Percentiles rank a stretch among this genome's conserved stretches.
phyloP scores from a whole-genome alignment of 495 filamentous ascomycete genomes.

The Penicillium daleae region DNA sequence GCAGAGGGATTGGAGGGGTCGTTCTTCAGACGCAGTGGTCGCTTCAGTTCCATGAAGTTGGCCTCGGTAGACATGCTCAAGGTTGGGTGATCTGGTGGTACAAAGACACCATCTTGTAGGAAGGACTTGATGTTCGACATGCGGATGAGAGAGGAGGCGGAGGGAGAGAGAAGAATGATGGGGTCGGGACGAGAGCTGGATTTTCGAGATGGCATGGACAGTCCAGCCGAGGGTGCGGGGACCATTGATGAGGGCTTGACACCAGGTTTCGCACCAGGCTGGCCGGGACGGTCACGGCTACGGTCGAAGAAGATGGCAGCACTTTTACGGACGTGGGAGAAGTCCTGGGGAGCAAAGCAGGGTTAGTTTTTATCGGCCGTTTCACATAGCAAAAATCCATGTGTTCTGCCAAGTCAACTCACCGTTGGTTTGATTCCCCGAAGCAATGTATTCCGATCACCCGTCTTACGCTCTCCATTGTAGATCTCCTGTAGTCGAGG shows the following conservation, averaged over 20 bases:
- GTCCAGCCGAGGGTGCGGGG: conserved; percentile 48
- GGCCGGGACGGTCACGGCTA: conserved; percentile 48
- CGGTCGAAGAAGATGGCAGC: conserved; percentile 78
- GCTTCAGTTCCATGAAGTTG: conserved; percentile 82
- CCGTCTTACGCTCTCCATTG: conserved; percentile 84
- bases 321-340: conserved; percentile 89
- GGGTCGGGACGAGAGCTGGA: conserved; percentile 74
- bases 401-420: conserved; percentile 33
- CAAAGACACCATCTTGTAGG: conserved; percentile 82
- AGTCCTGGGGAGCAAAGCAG: conserved; percentile 64
- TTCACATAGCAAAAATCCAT: neutral
- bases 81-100: conserved; percentile 70
- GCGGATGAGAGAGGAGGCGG: conserved; percentile 93
- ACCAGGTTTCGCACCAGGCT: conserved; percentile 47
- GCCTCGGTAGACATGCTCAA: conserved; percentile 59
- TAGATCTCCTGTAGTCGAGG: conserved; percentile 86
- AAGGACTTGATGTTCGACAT: conserved; percentile 97
- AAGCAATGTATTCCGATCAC: conserved; percentile 87
- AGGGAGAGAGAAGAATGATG: conserved; percentile 98
- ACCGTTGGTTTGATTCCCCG: conserved; percentile 90
- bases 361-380: neutral
- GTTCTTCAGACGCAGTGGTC: conserved; percentile 71
- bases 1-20: conserved; percentile 36
- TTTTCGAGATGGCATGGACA: conserved; percentile 50
- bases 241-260: conserved; percentile 40